These are phyloP conservation scores for Ensete ventricosum DNA, from an alignment of 176 grass and related monocot species.

Conservation along the genomic window DNA sequence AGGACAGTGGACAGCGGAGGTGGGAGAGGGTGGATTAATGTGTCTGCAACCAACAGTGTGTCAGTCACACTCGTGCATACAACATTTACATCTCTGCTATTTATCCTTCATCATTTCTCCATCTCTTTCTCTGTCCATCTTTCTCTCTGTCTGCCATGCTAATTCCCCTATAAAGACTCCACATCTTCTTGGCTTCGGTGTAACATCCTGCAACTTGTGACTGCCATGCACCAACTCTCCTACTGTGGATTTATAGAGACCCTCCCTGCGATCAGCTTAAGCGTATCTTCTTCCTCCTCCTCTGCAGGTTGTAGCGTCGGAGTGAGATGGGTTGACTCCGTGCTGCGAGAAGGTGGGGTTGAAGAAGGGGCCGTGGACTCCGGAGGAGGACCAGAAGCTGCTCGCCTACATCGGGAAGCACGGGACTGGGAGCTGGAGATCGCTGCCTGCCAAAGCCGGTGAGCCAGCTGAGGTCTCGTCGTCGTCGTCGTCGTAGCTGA, in stretches of 20 bases:
- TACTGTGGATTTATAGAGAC: too few species aligned
- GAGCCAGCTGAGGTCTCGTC: conserved; percentile 9
- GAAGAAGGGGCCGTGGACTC: conserved; percentile 23
- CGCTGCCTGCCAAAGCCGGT: conserved; percentile 82
- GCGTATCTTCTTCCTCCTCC: background rate
- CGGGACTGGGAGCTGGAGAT: conserved; percentile 86
- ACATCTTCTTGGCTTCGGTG: background rate
- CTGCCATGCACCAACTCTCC: background rate
- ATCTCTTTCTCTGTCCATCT: background rate
- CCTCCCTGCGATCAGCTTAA: too few species aligned
- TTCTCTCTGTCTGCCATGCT: background rate
- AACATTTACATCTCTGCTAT: conserved; percentile 25
- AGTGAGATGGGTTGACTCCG: conserved; percentile 56
- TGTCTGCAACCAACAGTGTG: too few species aligned
- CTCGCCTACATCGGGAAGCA: conserved; percentile 91
- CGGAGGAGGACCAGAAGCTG: conserved; percentile 18
- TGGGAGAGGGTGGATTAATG: too few species aligned
- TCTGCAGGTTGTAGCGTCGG: background rate
- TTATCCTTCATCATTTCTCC: conserved; percentile 34
- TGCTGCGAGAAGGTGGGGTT: conserved; percentile 88
- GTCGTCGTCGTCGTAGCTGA: background rate
- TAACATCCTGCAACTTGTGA: background rate
- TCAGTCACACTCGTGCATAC: too few species aligned
- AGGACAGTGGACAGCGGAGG: too few species aligned
- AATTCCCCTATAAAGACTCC: background rate